These are phyloP conservation scores for Clitocybe nebularis DNA, from an alignment of 1,284 basidiomycete species.

Conservation along the genomic window DNA sequence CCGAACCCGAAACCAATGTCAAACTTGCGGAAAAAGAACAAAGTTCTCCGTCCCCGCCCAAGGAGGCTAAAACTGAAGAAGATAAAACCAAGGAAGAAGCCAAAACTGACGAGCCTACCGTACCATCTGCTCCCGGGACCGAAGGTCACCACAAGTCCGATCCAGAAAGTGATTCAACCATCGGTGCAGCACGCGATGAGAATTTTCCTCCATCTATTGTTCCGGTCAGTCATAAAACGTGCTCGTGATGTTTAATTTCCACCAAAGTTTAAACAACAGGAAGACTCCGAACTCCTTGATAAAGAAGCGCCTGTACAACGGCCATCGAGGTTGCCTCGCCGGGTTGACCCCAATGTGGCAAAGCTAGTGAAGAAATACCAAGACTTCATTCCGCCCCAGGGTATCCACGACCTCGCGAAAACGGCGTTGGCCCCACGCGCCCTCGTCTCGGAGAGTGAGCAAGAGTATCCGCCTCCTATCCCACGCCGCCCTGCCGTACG, in stretches of 20 bases:
- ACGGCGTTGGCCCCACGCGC: conserved; percentile 59
- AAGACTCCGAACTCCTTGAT: conserved; percentile 15
- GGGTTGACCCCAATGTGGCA: conserved; percentile 60
- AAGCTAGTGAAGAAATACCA: conserved; percentile 85
- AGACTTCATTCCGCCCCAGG: conserved; percentile 68
- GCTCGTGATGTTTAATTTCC: conserved; percentile 3
- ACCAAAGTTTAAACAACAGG: conserved; percentile 5
- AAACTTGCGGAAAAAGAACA: conserved; percentile 18
- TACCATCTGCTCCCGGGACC: conserved; percentile 1
- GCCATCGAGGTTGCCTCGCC: conserved; percentile 69
- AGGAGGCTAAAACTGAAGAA: conserved; percentile 3
- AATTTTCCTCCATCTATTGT: conserved; percentile 10
- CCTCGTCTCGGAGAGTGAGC: conserved; percentile 64
- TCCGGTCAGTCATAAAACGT: conserved; percentile 9
- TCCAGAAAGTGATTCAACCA: conserved; percentile 85
- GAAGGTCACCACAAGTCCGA: conserved; percentile 39
- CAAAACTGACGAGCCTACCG: conserved; percentile 1
- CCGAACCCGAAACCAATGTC: conserved; percentile 41
- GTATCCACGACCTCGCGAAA: conserved; percentile 64
- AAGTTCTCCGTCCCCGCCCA: no score
- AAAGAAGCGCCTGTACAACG: conserved; percentile 23
- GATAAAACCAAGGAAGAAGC: not conserved
- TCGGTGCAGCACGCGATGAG: conserved; percentile 60
- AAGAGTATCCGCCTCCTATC: conserved; percentile 45
- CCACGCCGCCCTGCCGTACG: conserved; percentile 35